These are phyloP conservation scores for Eucalyptus pauciflora DNA, from an alignment of 345 rosid species.

Conservation along the genomic window DNA sequence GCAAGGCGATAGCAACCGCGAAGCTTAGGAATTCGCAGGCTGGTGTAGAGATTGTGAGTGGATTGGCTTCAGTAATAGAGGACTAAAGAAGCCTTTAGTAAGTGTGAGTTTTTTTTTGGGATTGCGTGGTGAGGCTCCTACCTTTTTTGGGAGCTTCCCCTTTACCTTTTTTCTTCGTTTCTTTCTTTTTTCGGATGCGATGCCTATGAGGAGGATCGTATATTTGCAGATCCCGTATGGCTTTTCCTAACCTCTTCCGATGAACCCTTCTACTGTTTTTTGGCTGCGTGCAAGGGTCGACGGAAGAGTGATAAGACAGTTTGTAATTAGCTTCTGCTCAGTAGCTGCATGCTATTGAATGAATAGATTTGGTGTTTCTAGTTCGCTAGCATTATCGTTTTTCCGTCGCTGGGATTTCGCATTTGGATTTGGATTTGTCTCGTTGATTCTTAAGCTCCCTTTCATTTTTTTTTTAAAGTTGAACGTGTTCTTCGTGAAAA, in stretches of 20 bases:
- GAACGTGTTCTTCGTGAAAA: neutral
- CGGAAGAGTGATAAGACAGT: neutral
- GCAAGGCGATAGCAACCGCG: constrained; percentile 5
- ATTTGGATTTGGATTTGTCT: neutral
- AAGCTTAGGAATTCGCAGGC: constrained; percentile 27
- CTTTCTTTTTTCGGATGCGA: neutral
- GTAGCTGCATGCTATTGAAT: neutral
- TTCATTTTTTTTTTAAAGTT: neutral
- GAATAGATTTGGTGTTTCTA: neutral
- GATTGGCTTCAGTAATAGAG: constrained; percentile 45
- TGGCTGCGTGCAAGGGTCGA: neutral
- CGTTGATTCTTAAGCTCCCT: neutral
- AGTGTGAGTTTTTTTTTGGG: neutral
- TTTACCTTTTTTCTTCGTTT: neutral
- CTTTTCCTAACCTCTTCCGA: neutral
- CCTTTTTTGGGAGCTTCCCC: neutral
- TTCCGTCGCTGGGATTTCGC: neutral
- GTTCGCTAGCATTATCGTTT: neutral
- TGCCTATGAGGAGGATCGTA: neutral
- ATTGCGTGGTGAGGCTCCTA: neutral
- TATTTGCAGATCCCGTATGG: neutral
- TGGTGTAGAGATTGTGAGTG: constrained; percentile 36
- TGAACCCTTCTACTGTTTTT: neutral
- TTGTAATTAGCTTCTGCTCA: neutral
- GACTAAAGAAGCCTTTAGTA: neutral